Evolutionary conservation across 768 basidiomycete genomes (phyloP).

Genomic region (Fistulinella prunicolor): DNA sequence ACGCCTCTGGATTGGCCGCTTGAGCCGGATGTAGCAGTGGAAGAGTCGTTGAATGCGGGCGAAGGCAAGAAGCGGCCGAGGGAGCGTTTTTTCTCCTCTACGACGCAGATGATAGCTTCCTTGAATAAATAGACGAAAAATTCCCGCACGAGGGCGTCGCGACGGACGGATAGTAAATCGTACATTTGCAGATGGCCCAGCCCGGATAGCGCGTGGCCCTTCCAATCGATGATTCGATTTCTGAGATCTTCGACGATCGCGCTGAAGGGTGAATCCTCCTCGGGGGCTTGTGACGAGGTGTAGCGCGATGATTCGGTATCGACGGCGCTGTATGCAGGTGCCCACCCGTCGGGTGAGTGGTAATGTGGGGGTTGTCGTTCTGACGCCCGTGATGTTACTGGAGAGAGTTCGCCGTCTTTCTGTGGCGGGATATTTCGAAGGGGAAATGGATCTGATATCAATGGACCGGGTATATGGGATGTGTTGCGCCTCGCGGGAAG

Average conservation of each 20-base stretch:
- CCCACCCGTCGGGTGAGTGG: constrained; percentile 22
- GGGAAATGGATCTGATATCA: constrained; percentile 47
- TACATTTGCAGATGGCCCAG: constrained; percentile 90
- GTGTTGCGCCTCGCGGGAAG: constrained; percentile 71
- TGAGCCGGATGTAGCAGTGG: constrained; percentile 38
- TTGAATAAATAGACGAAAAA: constrained; percentile 97
- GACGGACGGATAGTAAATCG: constrained; percentile 84
- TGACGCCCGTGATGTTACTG: constrained; percentile 2
- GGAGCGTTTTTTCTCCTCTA: constrained; percentile 89
- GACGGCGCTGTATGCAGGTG: constrained; percentile 28
- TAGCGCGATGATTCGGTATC: constrained; percentile 33
- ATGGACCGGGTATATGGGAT: constrained; percentile 51
- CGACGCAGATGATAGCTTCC: constrained; percentile 97
- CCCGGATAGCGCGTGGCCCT: constrained; percentile 86
- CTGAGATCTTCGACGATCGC: constrained; percentile 87
- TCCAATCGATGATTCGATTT: constrained; percentile 93
- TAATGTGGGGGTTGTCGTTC: constrained; percentile 19
- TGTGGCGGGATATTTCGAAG: constrained; percentile 25
- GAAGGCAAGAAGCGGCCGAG: constrained; percentile 73
- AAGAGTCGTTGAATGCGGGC: constrained; percentile 51
- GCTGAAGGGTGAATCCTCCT: constrained; percentile 74
- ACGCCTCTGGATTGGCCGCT: constrained; percentile 52
- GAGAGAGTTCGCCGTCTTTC: constrained; percentile 23
- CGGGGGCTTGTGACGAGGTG: constrained; percentile 25
- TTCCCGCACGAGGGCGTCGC: constrained; percentile 87